These are phyloP conservation scores for Beta macrorhiza DNA, from an alignment of 179 eudicot species.

Conservation along the genomic window DNA sequence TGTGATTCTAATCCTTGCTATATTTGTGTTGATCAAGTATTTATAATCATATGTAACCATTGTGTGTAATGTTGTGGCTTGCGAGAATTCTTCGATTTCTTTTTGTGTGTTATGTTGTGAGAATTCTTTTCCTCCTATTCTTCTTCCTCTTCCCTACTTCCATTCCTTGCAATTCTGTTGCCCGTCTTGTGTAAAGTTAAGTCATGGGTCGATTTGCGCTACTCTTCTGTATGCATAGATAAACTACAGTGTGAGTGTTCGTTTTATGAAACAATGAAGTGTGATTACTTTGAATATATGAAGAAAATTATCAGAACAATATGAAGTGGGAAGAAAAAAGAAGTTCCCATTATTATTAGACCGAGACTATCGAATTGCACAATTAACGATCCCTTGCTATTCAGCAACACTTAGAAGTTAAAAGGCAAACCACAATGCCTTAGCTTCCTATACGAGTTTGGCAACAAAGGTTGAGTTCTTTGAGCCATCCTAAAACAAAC, in stretches of 20 bases:
- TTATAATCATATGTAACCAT: slow-evolving; percentile 34
- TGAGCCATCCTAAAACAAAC: no score
- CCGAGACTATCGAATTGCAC: no score
- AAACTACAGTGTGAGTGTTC: slow-evolving; percentile 3
- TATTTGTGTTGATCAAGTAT: slow-evolving; percentile 66
- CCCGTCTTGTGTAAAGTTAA: neutral
- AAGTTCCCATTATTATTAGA: no score
- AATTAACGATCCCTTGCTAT: no score
- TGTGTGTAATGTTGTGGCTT: slow-evolving; percentile 15
- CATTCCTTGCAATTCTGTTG: neutral
- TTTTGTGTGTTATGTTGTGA: neutral
- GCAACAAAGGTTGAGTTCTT: no score
- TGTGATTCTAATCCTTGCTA: slow-evolving; percentile 47
- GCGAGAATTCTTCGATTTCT: neutral
- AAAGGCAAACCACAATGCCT: no score
- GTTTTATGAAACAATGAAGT: no score
- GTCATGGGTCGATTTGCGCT: slow-evolving; percentile 9
- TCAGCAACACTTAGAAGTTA: no score
- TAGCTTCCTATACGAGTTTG: no score
- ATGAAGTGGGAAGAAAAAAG: no score
- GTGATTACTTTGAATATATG: no score
- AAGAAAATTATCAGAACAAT: no score
- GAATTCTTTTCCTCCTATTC: neutral
- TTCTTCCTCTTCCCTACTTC: neutral
- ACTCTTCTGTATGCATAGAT: slow-evolving; percentile 15